phyloP scores from a whole-genome alignment of 352 stramenopile genomes.

The Thraustotheca clavata region DNA sequence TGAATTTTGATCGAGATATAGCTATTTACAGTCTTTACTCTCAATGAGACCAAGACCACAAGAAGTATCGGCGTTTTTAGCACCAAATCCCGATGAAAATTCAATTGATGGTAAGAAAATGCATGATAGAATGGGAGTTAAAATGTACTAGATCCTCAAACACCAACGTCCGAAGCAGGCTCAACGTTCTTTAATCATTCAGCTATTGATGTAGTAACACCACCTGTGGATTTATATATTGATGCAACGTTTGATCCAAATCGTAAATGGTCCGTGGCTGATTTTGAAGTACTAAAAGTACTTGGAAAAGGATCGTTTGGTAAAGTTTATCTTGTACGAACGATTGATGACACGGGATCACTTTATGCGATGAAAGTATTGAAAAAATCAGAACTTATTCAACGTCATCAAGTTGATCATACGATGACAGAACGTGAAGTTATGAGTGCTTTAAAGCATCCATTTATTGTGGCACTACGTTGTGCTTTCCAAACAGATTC shows the following conservation, averaged over 20 bases:
- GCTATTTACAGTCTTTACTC: slow-evolving; percentile 73
- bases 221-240: slow-evolving; percentile 10
- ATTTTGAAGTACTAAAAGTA: slow-evolving; percentile 97
- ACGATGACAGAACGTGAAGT: slow-evolving; percentile 85
- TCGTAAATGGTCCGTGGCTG: slow-evolving; percentile 62
- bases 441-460: slow-evolving; percentile 89
- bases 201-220: background rate
- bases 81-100: slow-evolving; percentile 34
- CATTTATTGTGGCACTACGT: slow-evolving; percentile 94
- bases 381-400: slow-evolving; percentile 80
- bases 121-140: background rate
- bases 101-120: slow-evolving; percentile 42
- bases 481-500: slow-evolving; percentile 87
- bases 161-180: background rate
- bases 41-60: slow-evolving; percentile 50
- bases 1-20: background rate
- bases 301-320: slow-evolving; percentile 96
- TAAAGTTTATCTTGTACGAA: slow-evolving; percentile 96
- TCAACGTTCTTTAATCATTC: background rate
- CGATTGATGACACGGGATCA: slow-evolving; percentile 37
- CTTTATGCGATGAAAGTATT: slow-evolving; percentile 78
- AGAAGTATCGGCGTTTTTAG: slow-evolving; percentile 66
- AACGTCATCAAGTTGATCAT: slow-evolving; percentile 80
- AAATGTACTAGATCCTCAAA: slow-evolving; percentile 1
- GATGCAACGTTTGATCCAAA: slow-evolving; percentile 43